A percentile compares a stretch with the other conserved stretches of the same genome.
Conservation (phyloP, 2,329 filamentous ascomycete species). For the Bipolaris bicolor region DNA sequence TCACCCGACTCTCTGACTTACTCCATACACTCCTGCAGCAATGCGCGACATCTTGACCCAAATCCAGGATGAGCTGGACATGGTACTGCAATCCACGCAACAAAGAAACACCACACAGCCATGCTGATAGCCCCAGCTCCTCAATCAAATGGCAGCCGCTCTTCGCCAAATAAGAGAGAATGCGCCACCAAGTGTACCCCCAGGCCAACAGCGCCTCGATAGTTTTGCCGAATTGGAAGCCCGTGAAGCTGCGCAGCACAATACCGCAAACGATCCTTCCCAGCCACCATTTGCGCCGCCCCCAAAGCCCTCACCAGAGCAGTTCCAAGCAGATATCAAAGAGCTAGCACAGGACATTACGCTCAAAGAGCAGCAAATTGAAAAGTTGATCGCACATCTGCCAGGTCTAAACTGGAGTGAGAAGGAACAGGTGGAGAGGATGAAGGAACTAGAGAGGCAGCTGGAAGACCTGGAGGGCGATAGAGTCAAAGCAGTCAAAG, state of each 20-base stretch:
- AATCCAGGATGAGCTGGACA: constrained; percentile 82
- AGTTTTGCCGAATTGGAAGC: constrained; percentile 42
- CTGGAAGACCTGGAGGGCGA: constrained; percentile 52
- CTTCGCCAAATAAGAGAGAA: constrained; percentile 53
- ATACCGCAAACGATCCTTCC: constrained; percentile 17
- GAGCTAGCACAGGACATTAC: constrained; percentile 80
- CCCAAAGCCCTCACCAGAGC: constrained; percentile 37
- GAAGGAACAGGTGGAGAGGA: constrained; percentile 71
- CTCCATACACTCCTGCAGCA: constrained; percentile 4
- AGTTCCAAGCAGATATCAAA: constrained; percentile 69
- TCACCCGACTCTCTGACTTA: background rate
- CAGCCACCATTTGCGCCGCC: constrained; percentile 18
- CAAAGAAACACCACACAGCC: background rate
- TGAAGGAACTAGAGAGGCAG: constrained; percentile 53
- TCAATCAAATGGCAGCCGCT: constrained; percentile 56
- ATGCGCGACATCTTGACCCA: constrained; percentile 83
- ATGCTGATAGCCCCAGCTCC: constrained; percentile 43
- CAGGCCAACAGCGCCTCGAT: constrained; percentile 50
- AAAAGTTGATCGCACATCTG: constrained; percentile 74
- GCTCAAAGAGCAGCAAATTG: constrained; percentile 82
- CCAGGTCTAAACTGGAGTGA: constrained; percentile 82
- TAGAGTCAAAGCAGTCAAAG: constrained; percentile 49
- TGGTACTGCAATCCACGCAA: constrained; percentile 58
- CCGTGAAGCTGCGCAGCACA: constrained; percentile 27
- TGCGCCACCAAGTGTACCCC: constrained; percentile 51